Base-by-base conservation (phyloP, 129 eudicot species). In the Saposhnikovia divaricata region DNA sequence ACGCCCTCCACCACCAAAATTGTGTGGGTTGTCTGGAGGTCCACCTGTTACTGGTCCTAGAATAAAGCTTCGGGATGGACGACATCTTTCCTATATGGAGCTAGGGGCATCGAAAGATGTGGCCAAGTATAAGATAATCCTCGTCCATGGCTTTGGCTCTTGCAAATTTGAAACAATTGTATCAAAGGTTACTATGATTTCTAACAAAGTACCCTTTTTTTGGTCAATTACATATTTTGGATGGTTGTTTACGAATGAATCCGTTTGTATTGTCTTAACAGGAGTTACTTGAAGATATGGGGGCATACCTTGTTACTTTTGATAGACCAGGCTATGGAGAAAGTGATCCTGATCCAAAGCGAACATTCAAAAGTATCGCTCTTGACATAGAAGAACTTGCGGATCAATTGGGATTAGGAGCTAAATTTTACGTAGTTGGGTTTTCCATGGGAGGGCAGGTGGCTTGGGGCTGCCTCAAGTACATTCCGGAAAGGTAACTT, bases 311-410 rank as follows among this genome's bases (percentile, higher is more conserved):
- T 80, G 92, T 93, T 75, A 82, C 92, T 27, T 93, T 93, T 51
- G 98, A 93, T 79, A 84, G 98, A 57, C 93, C 89, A 65, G 98
- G 98, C 37, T 89, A 93, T 75, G 98, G 96, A 72, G 96, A 93
- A 83, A 93, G 98, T 68, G 98, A 93, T 68, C 96, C 93, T 23
- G 87, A 93, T 72, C 93, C 98, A 48, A 89, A 87, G 28, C 83
- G 93, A 74, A 89, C 93, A n/a, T 39, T 83, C 25, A 86, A 83
- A 18, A 90, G 93, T 78, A 81, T 59, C 44, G 79, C 93, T 80
- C 76, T 87, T 57, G 98, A 93, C 77, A 86, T 93, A 51, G 93
- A 90, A 86, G 90, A 92, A 51, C 90, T 92, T 77, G 93, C 91
- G n/a, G 90, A 90, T 81, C 82, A 84, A 44, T 75, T 93, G 78